Evolutionary conservation across 2,329 filamentous ascomycete genomes (phyloP).

Genomic region (Clarireedia hainanense): DNA sequence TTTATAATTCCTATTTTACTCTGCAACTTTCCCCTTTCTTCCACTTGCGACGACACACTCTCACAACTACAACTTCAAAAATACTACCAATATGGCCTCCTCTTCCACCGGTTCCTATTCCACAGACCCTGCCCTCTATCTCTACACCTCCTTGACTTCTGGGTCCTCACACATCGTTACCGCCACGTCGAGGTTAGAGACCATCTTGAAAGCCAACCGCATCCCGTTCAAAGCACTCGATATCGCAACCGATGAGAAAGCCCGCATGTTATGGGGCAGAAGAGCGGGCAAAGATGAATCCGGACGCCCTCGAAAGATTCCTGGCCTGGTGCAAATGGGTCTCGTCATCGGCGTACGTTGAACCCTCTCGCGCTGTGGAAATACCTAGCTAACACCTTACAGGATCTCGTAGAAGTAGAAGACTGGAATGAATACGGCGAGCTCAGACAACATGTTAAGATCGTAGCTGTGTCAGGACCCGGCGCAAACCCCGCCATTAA

Average conservation of each 20-base stretch:
- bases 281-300: slow-evolving; percentile 63
- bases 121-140: slow-evolving; percentile 69
- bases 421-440: slow-evolving; percentile 99
- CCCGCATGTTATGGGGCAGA: slow-evolving; percentile 80
- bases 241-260: slow-evolving; percentile 81
- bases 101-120: slow-evolving; percentile 26
- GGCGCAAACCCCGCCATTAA: slow-evolving; percentile 12
- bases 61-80: background rate
- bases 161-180: slow-evolving; percentile 95
- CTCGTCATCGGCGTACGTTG: slow-evolving; percentile 72
- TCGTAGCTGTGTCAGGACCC: slow-evolving; percentile 11
- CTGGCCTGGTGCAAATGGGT: slow-evolving; percentile 81
- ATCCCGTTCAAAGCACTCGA: slow-evolving; percentile 92
- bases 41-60: background rate
- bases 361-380: background rate
- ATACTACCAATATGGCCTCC: slow-evolving; percentile 24
- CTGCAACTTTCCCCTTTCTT: background rate
- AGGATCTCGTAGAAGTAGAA: slow-evolving; percentile 92
- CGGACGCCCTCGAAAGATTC: slow-evolving; percentile 66
- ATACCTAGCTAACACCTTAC: slow-evolving; percentile 13
- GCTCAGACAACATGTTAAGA: slow-evolving; percentile 65
- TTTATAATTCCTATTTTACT: background rate
- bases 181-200: slow-evolving; percentile 90
- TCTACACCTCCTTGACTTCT: slow-evolving; percentile 93
- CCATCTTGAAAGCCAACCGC: slow-evolving; percentile 89